phyloP scores from a whole-genome alignment of 805 yeast genomes.

The Tetrapisispora arboricola region DNA sequence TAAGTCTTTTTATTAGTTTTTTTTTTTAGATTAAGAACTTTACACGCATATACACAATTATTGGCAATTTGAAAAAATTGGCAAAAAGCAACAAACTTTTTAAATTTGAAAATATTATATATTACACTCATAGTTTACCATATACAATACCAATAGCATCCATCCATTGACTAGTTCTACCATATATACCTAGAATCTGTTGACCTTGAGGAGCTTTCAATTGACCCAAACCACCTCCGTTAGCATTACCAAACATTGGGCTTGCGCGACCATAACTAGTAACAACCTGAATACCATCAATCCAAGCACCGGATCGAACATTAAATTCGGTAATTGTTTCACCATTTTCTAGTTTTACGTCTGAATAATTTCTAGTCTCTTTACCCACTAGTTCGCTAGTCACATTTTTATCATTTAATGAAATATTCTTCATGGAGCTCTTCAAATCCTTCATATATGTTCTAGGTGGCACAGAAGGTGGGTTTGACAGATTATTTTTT shows the following conservation, averaged over 20 bases:
- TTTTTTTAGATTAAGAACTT: too few species aligned
- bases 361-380: slow-evolving; percentile 41
- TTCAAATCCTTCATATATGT: slow-evolving; percentile 30
- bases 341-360: slow-evolving; percentile 43
- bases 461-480: slow-evolving; percentile 41
- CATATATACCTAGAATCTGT: slow-evolving; percentile 59
- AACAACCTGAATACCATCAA: slow-evolving; percentile 73
- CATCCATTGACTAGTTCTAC: slow-evolving; percentile 60
- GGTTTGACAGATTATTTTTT: slow-evolving; percentile 1
- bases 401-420: slow-evolving; percentile 5
- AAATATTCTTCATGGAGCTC: slow-evolving; percentile 14
- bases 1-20: background rate
- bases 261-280: slow-evolving; percentile 48
- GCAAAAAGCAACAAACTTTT: too few species aligned
- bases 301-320: slow-evolving; percentile 75
- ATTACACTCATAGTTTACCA: slow-evolving; percentile 12
- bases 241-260: slow-evolving; percentile 52
- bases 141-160: slow-evolving; percentile 66
- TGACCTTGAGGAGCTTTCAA: slow-evolving; percentile 57
- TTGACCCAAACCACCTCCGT: slow-evolving; percentile 54
- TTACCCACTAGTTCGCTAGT: slow-evolving; percentile 38
- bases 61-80: too few species aligned
- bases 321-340: slow-evolving; percentile 53
- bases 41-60: too few species aligned
- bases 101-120: too few species aligned